Conservation (phyloP, 129 eudicot genomes). For the Escallonia herrerae region DNA sequence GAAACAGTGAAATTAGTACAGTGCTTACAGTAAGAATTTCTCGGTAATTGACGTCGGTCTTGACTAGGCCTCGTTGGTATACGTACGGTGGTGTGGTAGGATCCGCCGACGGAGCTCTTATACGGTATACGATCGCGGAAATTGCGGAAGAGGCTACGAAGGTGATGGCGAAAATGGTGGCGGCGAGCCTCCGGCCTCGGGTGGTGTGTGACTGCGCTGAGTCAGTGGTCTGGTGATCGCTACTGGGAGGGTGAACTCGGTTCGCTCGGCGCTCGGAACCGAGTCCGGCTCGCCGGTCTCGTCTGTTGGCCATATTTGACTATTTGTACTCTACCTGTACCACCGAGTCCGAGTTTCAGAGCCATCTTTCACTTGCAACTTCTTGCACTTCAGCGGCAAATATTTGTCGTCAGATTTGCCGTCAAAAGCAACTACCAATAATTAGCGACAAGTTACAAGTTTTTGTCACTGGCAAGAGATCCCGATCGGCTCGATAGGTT, state of each 20-base stretch:
- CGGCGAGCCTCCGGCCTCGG: conserved; percentile 8
- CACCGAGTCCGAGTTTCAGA: no score
- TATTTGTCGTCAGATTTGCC: no score
- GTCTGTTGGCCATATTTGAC: conserved; percentile 38
- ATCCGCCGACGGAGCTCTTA: conserved; percentile 8
- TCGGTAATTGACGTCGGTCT: conserved; percentile 30
- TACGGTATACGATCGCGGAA: conserved; percentile 44
- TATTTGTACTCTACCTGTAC: no score
- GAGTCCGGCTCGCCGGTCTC: conserved; percentile 30
- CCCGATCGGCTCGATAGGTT: no score
- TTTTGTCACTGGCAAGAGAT: no score
- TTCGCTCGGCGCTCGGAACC: conserved; percentile 30
- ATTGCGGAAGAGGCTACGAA: conserved; percentile 36
- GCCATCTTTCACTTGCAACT: no score
- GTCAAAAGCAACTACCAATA: no score
- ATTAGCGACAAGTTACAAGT: no score
- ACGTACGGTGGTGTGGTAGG: conserved; percentile 22
- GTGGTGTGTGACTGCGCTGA: conserved; percentile 16
- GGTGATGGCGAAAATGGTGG: conserved; percentile 14
- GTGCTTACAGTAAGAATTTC: conserved; percentile 55
- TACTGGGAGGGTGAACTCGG: conserved; percentile 18
- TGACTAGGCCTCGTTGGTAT: conserved; percentile 45
- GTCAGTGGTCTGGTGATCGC: neutral
- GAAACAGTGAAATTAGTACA: neutral
- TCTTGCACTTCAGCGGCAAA: no score